Evolutionary conservation across 495 filamentous ascomycete species (phyloP).

Genomic region (Daldinia caldariorum): DNA sequence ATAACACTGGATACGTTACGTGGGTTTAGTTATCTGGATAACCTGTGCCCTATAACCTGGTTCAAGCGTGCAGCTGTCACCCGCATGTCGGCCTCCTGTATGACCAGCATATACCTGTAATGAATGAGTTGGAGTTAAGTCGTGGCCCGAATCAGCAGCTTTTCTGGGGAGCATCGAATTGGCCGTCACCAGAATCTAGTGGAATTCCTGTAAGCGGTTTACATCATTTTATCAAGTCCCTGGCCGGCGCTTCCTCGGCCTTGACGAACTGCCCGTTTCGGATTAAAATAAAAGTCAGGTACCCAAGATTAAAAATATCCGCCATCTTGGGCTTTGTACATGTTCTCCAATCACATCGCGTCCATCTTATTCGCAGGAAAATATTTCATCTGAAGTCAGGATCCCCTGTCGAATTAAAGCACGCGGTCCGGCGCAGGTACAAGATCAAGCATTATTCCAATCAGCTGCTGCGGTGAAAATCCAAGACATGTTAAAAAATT

Average conservation of each 20-base stretch:
- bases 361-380: neutral
- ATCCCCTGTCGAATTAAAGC: slow-evolving; percentile 36
- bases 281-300: slow-evolving; percentile 26
- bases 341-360: slow-evolving; percentile 32
- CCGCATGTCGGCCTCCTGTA: slow-evolving; percentile 25
- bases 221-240: slow-evolving; percentile 33
- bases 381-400: slow-evolving; percentile 27
- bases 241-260: slow-evolving; percentile 47
- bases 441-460: slow-evolving; percentile 31
- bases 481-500: slow-evolving; percentile 35
- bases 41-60: neutral
- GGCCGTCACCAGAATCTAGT: slow-evolving; percentile 4
- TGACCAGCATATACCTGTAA: slow-evolving; percentile 26
- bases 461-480: slow-evolving; percentile 30
- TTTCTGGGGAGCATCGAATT: slow-evolving; percentile 23
- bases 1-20: slow-evolving; percentile 41
- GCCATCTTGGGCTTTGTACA: slow-evolving; percentile 12
- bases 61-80: slow-evolving; percentile 31
- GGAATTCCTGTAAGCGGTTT: slow-evolving; percentile 22
- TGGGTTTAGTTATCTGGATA: slow-evolving; percentile 18
- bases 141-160: slow-evolving; percentile 43
- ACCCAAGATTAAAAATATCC: slow-evolving; percentile 21
- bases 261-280: slow-evolving; percentile 44
- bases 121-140: slow-evolving; percentile 32
- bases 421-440: slow-evolving; percentile 45